These are phyloP conservation scores for Candida loeiensis DNA, from an alignment of 805 yeast species.

Conservation along the genomic window DNA sequence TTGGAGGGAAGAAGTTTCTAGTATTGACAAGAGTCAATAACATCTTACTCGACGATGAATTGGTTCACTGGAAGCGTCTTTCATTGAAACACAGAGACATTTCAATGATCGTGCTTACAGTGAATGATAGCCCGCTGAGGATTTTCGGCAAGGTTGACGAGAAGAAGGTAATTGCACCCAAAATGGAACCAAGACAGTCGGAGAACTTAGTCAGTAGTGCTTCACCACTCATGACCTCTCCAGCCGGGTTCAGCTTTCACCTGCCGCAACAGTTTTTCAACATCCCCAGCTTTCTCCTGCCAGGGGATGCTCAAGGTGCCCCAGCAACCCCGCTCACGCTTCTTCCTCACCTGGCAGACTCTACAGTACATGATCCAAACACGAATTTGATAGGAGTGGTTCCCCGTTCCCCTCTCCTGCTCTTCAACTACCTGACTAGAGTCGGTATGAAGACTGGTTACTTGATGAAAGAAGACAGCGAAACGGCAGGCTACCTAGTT, in stretches of 20 bases:
- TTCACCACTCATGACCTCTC: constrained; percentile 24
- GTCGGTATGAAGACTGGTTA: constrained; percentile 71
- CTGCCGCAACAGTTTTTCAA: constrained; percentile 38
- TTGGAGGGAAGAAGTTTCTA: constrained; percentile 56
- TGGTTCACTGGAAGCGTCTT: constrained; percentile 73
- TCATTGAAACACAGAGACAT: constrained; percentile 56
- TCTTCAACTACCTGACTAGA: constrained; percentile 67
- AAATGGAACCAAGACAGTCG: constrained; percentile 2
- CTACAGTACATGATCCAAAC: constrained; percentile 31
- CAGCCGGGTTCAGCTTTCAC: constrained; percentile 30
- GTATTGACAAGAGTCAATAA: constrained; percentile 69
- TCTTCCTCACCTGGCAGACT: constrained; percentile 4
- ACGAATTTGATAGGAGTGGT: constrained; percentile 55
- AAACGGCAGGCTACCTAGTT: constrained; percentile 23
- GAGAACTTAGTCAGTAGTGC: not conserved
- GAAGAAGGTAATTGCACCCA: not conserved
- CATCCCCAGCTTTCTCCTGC: constrained; percentile 32
- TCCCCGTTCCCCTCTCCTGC: constrained; percentile 58
- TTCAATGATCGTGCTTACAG: constrained; percentile 67
- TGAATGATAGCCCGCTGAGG: constrained; percentile 54
- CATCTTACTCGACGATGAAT: constrained; percentile 76
- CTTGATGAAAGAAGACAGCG: constrained; percentile 41
- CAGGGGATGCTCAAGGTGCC: constrained; percentile 11
- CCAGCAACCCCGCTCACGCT: constrained; percentile 2
- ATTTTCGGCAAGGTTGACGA: constrained; percentile 15